Base-by-base conservation (phyloP, 371 early-diverging fungal genomes). In the Mortierella sp. region DNA sequence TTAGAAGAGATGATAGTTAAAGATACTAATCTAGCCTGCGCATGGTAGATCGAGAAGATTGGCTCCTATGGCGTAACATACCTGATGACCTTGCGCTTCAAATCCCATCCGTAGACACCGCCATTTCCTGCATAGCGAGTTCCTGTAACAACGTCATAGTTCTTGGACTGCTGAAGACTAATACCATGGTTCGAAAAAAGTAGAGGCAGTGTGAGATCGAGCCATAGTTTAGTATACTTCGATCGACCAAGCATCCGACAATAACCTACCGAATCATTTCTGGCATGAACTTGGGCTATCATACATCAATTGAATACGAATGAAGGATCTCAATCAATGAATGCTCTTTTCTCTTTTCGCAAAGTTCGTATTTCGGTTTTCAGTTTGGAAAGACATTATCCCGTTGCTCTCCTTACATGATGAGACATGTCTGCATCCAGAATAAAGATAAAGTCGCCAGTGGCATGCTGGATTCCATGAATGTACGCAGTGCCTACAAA, bases 361-460 rank as follows among this genome's bases (percentile, higher is more conserved):
- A 1, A 28, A 28, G 28, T 28, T 28, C 28, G 28, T 28, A 28
- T 1, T n/a, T n/a, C n/a, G n/a, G n/a, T n/a, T n/a, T n/a, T n/a
- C n/a, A n/a, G n/a, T n/a, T n/a, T 28, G 28, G 28, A 2, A 2
- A 2, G 2, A 28, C 28, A 28, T 28, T 28, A 28, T 28, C 28
- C 1, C 2, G 28, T 28, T 28, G 28, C 28, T 28, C 21, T 52
- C 2, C 62, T 71, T 74, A 74, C 75, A 77, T 98, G 99, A 84
- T 99, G 99, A 28, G 99, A 98, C 90, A 99, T 96, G 84, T 99
- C 99, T 16, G 99, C 98, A 84, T 99, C 99, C 97, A 99, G 95
- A 74, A 99, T 97, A 67, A 99, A 92, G 38, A 99, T 90, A 90
- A 93, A 98, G 84, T 96, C 93, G 52, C 99, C 98, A 10, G 94